Base-by-base conservation (phyloP, 768 basidiomycete genomes). In the Leccinum aurantiacum region DNA sequence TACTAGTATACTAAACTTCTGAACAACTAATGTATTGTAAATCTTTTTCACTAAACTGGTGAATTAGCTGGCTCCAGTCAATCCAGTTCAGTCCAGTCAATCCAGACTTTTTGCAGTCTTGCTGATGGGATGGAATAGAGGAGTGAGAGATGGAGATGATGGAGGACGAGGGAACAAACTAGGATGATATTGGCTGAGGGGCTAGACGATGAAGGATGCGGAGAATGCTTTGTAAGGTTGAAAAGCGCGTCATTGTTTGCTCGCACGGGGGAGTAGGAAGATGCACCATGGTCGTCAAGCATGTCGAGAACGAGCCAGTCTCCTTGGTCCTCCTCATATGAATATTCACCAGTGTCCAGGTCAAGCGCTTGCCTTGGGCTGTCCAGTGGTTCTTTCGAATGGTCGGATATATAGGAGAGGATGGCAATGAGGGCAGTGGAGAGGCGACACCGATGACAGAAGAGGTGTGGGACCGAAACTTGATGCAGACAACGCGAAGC, bases 261-360 rank as follows among this genome's bases (percentile, higher is more conserved):
- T 13, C 19, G 4, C n/a, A 3, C 11, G 2, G 1, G 4, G 33
- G 25, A 56, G 25, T 22, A 13, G 13, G 13, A 37, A 58, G 25
- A 22, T 65, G 48, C 56, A 79, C 81, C 81, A 50, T 71, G 69
- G 53, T 82, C 81, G 58, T 76, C 76, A 60, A 80, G 77, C 70
- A 85, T 67, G 67, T 85, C 84, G 19, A 85, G 69, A 9, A 81
- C 78, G 17, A 85, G 72, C 81, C 79, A 85, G 56, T 84, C 82
- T 73, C 76, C 27, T 73, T 74, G 19, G 15, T 37, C 48, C 22
- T 37, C 48, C 2, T 67, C 63, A 54, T 59, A 38, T 56, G 35
- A 2, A 44, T 49, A 44, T 51, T 56, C 49, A 6, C 22, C 27
- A 6, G 55, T 44, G 9, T 51, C 59, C n/a, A 31, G 57, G 13